phyloP scores from a whole-genome alignment of 805 yeast genomes.

The Candida maesae region DNA sequence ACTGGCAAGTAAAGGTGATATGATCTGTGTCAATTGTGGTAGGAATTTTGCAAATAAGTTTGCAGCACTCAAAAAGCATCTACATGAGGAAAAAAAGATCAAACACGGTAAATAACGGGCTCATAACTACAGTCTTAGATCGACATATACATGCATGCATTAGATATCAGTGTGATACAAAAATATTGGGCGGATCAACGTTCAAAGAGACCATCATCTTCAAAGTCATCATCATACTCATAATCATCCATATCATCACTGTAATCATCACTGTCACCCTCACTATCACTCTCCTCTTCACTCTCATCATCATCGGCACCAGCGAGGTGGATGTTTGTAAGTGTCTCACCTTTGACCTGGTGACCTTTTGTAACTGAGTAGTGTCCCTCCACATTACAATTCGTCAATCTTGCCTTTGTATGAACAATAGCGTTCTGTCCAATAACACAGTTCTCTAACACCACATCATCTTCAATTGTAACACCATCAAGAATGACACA shows the following conservation, averaged over 20 bases:
- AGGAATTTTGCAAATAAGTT: conserved; percentile 41
- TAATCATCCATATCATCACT: conserved; percentile 23
- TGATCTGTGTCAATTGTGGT: conserved; percentile 41
- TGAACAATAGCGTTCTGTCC: conserved; percentile 68
- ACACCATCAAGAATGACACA: conserved; percentile 74
- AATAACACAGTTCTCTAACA: conserved; percentile 77
- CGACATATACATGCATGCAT: not conserved
- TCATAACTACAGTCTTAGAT: too few relatives aligned
- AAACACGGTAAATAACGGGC: not conserved
- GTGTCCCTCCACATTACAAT: conserved; percentile 83
- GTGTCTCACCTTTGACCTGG: conserved; percentile 54
- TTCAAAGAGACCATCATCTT: conserved; percentile 64
- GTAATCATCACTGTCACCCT: conserved; percentile 26
- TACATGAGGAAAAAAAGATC: conserved; percentile 33
- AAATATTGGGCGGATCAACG: too few relatives aligned
- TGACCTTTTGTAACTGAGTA: conserved; percentile 59
- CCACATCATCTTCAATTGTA: conserved; percentile 70
- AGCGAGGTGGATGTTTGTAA: conserved; percentile 34
- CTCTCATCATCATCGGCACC: conserved; percentile 23
- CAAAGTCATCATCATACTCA: conserved; percentile 28
- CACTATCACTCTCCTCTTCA: conserved; percentile 26
- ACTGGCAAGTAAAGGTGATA: conserved; percentile 29
- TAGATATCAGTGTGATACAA: too few relatives aligned
- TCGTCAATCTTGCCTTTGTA: conserved; percentile 60
- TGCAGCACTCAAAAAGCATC: conserved; percentile 38